These are phyloP conservation scores for Cucumis variabilis DNA, from an alignment of 331 rosid species.

Conservation along the genomic window DNA sequence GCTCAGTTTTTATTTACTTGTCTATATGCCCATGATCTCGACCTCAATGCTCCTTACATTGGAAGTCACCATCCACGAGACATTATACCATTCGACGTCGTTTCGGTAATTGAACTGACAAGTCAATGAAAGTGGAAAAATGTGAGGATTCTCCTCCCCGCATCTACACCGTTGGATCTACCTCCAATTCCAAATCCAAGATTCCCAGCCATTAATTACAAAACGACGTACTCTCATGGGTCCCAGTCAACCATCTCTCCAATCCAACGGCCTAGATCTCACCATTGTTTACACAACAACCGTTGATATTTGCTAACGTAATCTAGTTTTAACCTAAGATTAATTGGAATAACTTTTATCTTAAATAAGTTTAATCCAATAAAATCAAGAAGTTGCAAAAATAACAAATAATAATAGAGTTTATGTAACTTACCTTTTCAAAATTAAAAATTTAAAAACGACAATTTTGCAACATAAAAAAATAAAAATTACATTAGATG, in stretches of 20 bases:
- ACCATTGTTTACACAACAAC: background rate
- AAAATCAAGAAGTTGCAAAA: too few species aligned
- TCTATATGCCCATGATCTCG: too few species aligned
- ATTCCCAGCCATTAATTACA: background rate
- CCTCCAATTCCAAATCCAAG: slow-evolving; percentile 4
- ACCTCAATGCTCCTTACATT: background rate
- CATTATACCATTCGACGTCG: background rate
- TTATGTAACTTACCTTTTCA: too few species aligned
- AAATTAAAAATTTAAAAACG: too few species aligned
- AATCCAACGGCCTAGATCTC: background rate
- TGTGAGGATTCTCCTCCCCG: background rate
- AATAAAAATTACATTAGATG: too few species aligned
- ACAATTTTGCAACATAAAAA: too few species aligned
- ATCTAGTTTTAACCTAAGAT: background rate
- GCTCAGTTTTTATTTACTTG: too few species aligned
- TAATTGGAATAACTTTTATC: background rate
- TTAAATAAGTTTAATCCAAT: background rate
- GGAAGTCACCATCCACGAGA: too few species aligned
- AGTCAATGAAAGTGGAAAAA: background rate
- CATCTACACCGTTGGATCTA: slow-evolving; percentile 4
- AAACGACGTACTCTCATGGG: background rate
- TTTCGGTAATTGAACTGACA: background rate
- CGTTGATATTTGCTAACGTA: background rate
- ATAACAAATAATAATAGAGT: too few species aligned
- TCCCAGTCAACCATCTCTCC: background rate